Conservation (phyloP, 1,284 basidiomycete species). For the Apiotrichum porosum region DNA sequence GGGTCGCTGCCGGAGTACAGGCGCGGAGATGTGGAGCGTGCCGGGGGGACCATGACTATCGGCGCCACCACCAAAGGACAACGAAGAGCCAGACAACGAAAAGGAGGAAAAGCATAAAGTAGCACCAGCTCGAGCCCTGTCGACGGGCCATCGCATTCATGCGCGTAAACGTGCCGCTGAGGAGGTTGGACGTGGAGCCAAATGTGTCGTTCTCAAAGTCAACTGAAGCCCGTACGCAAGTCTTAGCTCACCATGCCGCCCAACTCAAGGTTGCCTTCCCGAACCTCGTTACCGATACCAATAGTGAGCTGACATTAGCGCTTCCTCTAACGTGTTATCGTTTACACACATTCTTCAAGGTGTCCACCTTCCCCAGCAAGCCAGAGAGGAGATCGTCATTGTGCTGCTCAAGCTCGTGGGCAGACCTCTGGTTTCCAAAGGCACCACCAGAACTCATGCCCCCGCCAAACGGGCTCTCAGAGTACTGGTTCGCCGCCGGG, state of each 20-base stretch:
- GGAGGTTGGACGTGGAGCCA: slow-evolving; percentile 77
- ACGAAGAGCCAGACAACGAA: slow-evolving; percentile 88
- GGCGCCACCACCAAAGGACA: slow-evolving; percentile 69
- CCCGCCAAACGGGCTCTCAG: slow-evolving; percentile 44
- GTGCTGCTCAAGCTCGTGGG: slow-evolving; percentile 90
- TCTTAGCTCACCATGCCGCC: slow-evolving; percentile 71
- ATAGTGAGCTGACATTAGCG: slow-evolving; percentile 68
- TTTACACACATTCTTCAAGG: slow-evolving; percentile 85
- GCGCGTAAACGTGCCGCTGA: slow-evolving; percentile 83
- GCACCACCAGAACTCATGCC: slow-evolving; percentile 30
- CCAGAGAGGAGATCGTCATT: slow-evolving; percentile 92
- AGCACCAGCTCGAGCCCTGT: slow-evolving; percentile 92
- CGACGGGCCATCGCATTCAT: slow-evolving; percentile 95
- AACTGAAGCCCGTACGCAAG: not conserved
- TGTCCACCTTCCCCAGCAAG: slow-evolving; percentile 83
- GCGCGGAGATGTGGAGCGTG: no score
- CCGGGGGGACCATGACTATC: no score
- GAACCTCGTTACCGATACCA: slow-evolving; percentile 91
- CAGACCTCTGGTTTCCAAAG: slow-evolving; percentile 49
- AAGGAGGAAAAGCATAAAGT: slow-evolving; percentile 88
- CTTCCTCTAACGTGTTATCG: no score
- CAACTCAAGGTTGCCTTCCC: slow-evolving; percentile 82
- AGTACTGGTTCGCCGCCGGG: slow-evolving; percentile 28
- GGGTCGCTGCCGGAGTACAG: no score
- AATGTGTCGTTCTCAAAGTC: slow-evolving; percentile 84